Evolutionary conservation across 345 rosid species (phyloP), one percentile per base, ranked within the genome.

Genomic region (Excoecaria cochinchinensis): DNA sequence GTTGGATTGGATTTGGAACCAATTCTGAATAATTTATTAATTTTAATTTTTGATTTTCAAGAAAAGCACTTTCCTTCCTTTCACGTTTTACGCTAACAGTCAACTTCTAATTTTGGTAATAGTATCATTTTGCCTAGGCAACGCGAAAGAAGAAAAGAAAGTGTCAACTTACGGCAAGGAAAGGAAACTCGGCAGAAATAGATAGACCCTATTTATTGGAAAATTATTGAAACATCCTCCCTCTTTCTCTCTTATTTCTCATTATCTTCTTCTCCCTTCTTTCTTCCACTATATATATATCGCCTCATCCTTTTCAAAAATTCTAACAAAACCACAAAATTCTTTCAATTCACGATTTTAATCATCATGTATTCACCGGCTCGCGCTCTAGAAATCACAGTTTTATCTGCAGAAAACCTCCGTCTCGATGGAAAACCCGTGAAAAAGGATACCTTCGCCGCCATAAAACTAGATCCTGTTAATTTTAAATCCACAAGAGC

Each of bases 331-430:
- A 22, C 6, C 19, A 55, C 6, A 55, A 13, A 68, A 24, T 21
- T 11, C 14, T 21, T 46, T 46, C 51, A 42, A 19, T 42, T 24
- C 15, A 51, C 55, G 11, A 8, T 31, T 31, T 31, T 31, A 31
- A 31, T 31, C 31, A 31, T 31, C 31, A 31, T 38, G 78, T 57
- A 74, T 14, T 67, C 24, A 16, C 22, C 71, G 67, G 51, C 67
- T 7, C 77, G 82, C 40, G 55, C 58, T 46, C 7, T 94, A 3
- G 94, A 90, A 82, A 76, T 90, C 68, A 85, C 88, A 4, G 16
- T 85, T 3, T 80, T 90, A 24, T 89, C 95, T 0, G 92, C 84
- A 13, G 93, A 92, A 76, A 86, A 86, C 52, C 85, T 92, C 17
- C 76, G 79, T 13, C 24, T 84, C 6, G 66, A 88, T 21, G 46